Evolutionary conservation across 495 filamentous ascomycete genomes (phyloP).

Genomic region (Hypomontagnella monticulosa): DNA sequence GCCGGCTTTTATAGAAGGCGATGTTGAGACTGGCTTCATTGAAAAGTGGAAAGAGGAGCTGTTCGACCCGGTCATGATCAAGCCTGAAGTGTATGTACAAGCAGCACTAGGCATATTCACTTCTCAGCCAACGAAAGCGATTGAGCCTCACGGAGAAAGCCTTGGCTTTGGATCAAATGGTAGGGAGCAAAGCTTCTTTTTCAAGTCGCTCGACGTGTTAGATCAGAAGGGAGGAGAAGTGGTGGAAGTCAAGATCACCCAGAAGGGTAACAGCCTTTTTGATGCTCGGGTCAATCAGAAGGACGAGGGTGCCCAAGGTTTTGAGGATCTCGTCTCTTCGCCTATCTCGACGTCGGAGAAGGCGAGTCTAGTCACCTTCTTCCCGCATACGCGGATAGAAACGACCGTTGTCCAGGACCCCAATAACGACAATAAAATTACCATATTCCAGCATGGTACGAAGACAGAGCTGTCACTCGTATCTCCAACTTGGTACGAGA

Average conservation of each 20-base stretch:
- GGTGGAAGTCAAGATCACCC: slow-evolving; percentile 68
- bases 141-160: slow-evolving; percentile 56
- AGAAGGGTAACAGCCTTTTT: slow-evolving; percentile 70
- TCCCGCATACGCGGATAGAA: slow-evolving; percentile 81
- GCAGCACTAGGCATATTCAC: slow-evolving; percentile 77
- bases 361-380: slow-evolving; percentile 65
- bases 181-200: slow-evolving; percentile 62
- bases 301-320: slow-evolving; percentile 47
- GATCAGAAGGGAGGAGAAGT: slow-evolving; percentile 57
- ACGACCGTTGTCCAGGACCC: slow-evolving; percentile 78
- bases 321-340: slow-evolving; percentile 55
- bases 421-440: slow-evolving; percentile 66
- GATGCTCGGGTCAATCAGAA: slow-evolving; percentile 68
- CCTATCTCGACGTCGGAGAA: slow-evolving; percentile 39
- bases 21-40: slow-evolving; percentile 97
- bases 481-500: slow-evolving; percentile 82
- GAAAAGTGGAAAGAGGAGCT: slow-evolving; percentile 82
- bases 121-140: slow-evolving; percentile 38
- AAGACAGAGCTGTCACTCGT: slow-evolving; percentile 76
- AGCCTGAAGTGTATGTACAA: slow-evolving; percentile 79
- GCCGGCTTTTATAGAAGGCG: slow-evolving; percentile 82
- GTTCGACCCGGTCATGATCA: slow-evolving; percentile 63
- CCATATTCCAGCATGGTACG: slow-evolving; percentile 82
- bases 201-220: slow-evolving; percentile 58
- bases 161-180: slow-evolving; percentile 63